A percentile compares a stretch with the other conserved stretches of the same genome.
These are phyloP conservation scores for Hypholoma sublateritium DNA, from an alignment of 768 basidiomycete species.

Conservation along the genomic window DNA sequence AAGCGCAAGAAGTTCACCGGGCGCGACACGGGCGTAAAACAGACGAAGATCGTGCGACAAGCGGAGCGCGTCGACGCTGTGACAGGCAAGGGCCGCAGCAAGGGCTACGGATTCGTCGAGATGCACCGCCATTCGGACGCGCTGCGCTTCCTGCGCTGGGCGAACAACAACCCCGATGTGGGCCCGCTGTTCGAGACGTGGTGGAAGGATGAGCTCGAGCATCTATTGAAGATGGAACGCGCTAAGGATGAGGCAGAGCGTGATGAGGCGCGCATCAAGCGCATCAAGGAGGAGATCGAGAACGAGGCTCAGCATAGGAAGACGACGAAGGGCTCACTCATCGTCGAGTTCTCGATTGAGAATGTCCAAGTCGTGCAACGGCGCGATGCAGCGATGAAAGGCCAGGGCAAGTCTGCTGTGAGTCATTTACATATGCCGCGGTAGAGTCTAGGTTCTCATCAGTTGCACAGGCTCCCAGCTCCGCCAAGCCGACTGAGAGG, in stretches of 20 bases:
- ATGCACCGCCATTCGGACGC: slow-evolving; percentile 87
- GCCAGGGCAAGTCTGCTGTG: slow-evolving; percentile 37
- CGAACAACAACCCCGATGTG: slow-evolving; percentile 82
- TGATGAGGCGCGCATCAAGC: slow-evolving; percentile 55
- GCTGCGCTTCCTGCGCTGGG: slow-evolving; percentile 88
- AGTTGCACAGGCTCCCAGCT: neutral
- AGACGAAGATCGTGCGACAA: slow-evolving; percentile 91
- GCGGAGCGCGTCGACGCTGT: slow-evolving; percentile 85
- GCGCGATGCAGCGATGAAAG: slow-evolving; percentile 46
- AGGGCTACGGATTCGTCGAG: slow-evolving; percentile 96
- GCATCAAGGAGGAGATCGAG: slow-evolving; percentile 51
- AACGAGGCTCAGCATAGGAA: slow-evolving; percentile 35
- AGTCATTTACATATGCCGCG: neutral
- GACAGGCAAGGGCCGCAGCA: slow-evolving; percentile 84
- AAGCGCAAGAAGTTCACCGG: slow-evolving; percentile 34
- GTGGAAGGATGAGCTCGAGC: slow-evolving; percentile 81
- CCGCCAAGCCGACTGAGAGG: slow-evolving; percentile 3
- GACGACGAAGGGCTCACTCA: slow-evolving; percentile 52
- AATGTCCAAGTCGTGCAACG: slow-evolving; percentile 88
- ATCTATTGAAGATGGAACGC: slow-evolving; percentile 58
- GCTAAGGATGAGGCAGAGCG: slow-evolving; percentile 58
- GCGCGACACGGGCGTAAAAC: slow-evolving; percentile 57
- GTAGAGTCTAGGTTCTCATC: neutral
- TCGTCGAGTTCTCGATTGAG: slow-evolving; percentile 97
- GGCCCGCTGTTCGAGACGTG: slow-evolving; percentile 77